Conservation (phyloP, 1,284 basidiomycete genomes). For the Ceratobasidium sp. region DNA sequence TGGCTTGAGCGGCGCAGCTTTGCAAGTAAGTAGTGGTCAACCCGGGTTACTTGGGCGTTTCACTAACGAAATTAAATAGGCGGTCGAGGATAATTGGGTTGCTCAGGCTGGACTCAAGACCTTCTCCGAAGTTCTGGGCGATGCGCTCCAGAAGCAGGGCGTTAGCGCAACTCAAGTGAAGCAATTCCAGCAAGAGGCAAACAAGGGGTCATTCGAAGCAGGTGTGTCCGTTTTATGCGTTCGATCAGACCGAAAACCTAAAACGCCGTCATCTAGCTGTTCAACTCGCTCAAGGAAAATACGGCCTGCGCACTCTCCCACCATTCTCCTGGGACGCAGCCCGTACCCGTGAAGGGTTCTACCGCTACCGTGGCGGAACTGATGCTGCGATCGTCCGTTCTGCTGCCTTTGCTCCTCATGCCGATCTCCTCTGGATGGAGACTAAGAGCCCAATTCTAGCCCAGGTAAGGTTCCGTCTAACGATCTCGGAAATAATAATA, state of each 20-base stretch:
- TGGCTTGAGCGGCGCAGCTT: conserved; percentile 77
- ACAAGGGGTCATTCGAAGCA: conserved; percentile 26
- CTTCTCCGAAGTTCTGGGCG: conserved; percentile 76
- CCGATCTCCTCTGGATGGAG: conserved; percentile 96
- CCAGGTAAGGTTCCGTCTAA: conserved; percentile 55
- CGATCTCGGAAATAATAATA: not conserved
- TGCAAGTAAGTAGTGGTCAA: conserved; percentile 59
- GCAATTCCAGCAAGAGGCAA: conserved; percentile 46
- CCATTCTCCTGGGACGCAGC: conserved; percentile 87
- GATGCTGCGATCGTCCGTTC: conserved; percentile 92
- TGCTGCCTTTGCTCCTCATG: conserved; percentile 90
- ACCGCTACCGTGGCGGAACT: conserved; percentile 96
- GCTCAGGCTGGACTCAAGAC: conserved; percentile 75
- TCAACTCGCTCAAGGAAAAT: conserved; percentile 57
- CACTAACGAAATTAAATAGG: conserved; percentile 43
- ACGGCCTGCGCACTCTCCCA: conserved; percentile 70
- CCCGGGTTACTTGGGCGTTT: not conserved
- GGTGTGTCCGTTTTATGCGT: not conserved
- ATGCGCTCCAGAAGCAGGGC: conserved; percentile 71
- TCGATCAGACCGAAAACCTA: not conserved
- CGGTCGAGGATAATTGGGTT: conserved; percentile 88
- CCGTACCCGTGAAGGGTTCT: conserved; percentile 92
- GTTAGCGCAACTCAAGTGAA: conserved; percentile 47
- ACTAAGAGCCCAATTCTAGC: conserved; percentile 94
- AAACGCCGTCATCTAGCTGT: conserved; percentile 2